phyloP scores from a whole-genome alignment of 106 monocot genomes.

The Dactylorhiza incarnata region DNA sequence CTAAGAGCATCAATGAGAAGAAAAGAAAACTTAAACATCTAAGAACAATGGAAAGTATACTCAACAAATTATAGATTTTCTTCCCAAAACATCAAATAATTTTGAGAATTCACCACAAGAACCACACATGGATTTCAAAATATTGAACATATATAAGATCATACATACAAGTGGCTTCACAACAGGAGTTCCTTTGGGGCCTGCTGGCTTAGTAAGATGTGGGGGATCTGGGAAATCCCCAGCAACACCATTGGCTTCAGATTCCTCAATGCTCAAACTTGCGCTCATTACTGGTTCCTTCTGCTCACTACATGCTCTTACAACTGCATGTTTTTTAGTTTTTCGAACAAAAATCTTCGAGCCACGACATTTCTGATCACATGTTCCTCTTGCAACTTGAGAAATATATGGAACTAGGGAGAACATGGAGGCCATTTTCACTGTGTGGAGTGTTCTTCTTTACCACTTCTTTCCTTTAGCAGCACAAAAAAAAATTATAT shows the following conservation, averaged over 20 bases:
- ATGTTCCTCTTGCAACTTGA: constrained; percentile 16
- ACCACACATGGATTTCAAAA: not conserved
- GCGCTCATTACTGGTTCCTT: constrained; percentile 21
- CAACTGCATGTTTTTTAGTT: constrained; percentile 3
- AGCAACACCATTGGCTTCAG: constrained; percentile 86
- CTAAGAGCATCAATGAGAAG: constrained; percentile 5
- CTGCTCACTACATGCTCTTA: constrained; percentile 28
- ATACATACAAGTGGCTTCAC: constrained; percentile 59
- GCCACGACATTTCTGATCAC: constrained; percentile 28
- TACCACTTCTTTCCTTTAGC: not conserved
- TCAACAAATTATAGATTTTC: not conserved
- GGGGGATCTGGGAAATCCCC: constrained; percentile 80
- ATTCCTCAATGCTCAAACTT: constrained; percentile 75
- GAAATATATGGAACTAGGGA: constrained; percentile 33
- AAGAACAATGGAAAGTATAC: not conserved
- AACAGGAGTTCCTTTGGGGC: constrained; percentile 70
- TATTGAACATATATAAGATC: not conserved
- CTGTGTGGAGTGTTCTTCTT: not conserved
- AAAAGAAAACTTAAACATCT: not conserved
- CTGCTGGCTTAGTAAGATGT: constrained; percentile 27
- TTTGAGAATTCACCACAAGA: not conserved
- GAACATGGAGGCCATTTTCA: constrained; percentile 47
- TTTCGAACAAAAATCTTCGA: constrained; percentile 26
- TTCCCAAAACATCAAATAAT: not conserved
- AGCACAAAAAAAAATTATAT: not conserved